A percentile compares a stretch with the other conserved stretches of the same genome.
Evolutionary conservation across 208 protist genomes (phyloP).

Genomic region (Polymyxa betae): DNA sequence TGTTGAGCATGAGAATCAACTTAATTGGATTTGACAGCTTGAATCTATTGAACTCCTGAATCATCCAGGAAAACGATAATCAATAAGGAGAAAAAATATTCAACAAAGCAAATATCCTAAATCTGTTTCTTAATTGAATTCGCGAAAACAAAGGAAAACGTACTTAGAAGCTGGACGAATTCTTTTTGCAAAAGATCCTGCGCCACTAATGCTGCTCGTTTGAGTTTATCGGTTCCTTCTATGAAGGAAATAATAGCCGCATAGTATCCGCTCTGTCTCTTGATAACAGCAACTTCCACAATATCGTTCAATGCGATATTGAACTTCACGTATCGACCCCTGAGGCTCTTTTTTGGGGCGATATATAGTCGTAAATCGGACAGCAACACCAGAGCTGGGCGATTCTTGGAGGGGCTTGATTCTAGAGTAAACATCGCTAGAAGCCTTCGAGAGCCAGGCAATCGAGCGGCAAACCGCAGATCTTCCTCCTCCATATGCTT

Average conservation of each 20-base stretch:
- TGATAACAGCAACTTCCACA: background rate
- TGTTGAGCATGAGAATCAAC: too few relatives aligned
- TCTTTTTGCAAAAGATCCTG: background rate
- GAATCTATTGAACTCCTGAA: too few relatives aligned
- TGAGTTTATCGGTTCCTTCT: background rate
- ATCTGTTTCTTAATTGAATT: too few relatives aligned
- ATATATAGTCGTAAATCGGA: conserved; percentile 35
- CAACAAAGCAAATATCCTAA: too few relatives aligned
- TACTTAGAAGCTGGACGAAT: background rate
- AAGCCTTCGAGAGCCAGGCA: background rate
- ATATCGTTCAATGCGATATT: background rate
- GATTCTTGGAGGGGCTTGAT: background rate
- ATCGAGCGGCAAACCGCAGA: background rate
- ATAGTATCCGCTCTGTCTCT: background rate
- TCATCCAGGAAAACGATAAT: too few relatives aligned
- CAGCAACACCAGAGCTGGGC: background rate
- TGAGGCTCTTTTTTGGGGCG: background rate
- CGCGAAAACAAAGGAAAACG: background rate
- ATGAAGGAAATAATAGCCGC: background rate
- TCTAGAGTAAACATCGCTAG: background rate
- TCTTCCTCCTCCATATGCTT: conserved; percentile 43
- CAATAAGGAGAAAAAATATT: too few relatives aligned
- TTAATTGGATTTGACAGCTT: too few relatives aligned
- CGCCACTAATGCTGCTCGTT: background rate
- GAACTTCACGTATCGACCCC: conserved; percentile 25